Percentiles rank a stretch among this genome's conserved stretches.
phyloP scores from a whole-genome alignment of 805 yeast species.

The Starmerella sp. region DNA sequence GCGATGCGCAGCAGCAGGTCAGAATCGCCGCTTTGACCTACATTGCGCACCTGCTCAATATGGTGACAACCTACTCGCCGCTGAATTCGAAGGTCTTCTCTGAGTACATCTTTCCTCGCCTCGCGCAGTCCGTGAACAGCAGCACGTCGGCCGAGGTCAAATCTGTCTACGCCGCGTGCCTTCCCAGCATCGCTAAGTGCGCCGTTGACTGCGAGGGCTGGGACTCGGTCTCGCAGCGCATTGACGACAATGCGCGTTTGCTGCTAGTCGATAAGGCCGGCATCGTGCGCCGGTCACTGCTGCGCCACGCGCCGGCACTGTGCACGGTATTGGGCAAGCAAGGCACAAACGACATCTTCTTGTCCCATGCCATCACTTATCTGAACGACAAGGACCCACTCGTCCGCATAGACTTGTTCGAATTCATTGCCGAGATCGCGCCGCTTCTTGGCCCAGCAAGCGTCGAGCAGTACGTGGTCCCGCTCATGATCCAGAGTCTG shows the following conservation, averaged over 20 bases:
- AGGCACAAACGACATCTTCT: constrained; percentile 73
- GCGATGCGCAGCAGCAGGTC: constrained; percentile 55
- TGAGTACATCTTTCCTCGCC: constrained; percentile 69
- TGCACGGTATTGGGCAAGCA: constrained; percentile 79
- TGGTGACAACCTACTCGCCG: constrained; percentile 57
- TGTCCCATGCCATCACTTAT: constrained; percentile 86
- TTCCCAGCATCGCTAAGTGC: constrained; percentile 59
- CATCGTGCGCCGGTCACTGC: constrained; percentile 55
- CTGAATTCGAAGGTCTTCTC: constrained; percentile 67
- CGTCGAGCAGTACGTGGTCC: constrained; percentile 78
- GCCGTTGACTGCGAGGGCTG: constrained; percentile 35
- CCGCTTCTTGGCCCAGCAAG: constrained; percentile 71
- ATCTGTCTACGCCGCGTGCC: constrained; percentile 56
- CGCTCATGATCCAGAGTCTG: constrained; percentile 70
- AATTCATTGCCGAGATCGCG: constrained; percentile 60
- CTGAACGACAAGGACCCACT: constrained; percentile 65
- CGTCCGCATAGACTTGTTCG: constrained; percentile 59
- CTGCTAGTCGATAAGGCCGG: constrained; percentile 60
- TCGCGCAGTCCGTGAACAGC: constrained; percentile 35
- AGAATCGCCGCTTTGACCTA: constrained; percentile 54
- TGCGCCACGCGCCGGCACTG: constrained; percentile 60
- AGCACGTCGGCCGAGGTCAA: constrained; percentile 41
- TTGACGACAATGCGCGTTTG: constrained; percentile 54
- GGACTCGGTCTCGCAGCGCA: constrained; percentile 32
- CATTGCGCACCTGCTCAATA: constrained; percentile 53